Evolutionary conservation across 2,329 filamentous ascomycete species (phyloP).

Genomic region (Nothophoma quercina): DNA sequence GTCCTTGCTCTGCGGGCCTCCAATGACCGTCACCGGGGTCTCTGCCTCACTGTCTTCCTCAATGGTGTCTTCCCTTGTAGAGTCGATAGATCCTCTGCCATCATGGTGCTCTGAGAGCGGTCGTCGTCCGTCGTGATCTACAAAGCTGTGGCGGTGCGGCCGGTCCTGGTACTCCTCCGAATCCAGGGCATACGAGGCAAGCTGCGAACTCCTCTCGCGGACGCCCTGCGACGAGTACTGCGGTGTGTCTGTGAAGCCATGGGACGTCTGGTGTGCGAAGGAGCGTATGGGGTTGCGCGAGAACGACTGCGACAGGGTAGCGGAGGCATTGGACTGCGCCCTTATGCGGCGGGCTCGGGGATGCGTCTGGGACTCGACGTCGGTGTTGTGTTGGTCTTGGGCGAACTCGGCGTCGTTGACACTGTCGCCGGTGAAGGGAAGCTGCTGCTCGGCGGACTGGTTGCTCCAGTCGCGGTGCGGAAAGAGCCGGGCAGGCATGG

Average conservation of each 20-base stretch:
- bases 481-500: constrained; percentile 15
- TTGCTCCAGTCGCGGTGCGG: constrained; percentile 14
- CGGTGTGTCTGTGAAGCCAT: constrained; percentile 70
- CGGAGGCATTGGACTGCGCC: constrained; percentile 32
- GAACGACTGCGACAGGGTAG: constrained; percentile 40
- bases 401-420: constrained; percentile 41
- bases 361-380: constrained; percentile 32
- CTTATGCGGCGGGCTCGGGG: constrained; percentile 39
- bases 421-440: constrained; percentile 44
- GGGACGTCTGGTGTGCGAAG: constrained; percentile 72
- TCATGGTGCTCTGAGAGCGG: constrained; percentile 31
- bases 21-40: constrained; percentile 54
- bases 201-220: constrained; percentile 84
- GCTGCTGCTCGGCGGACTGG: constrained; percentile 21
- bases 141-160: constrained; percentile 33
- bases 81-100: constrained; percentile 39
- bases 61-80: constrained; percentile 60
- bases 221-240: constrained; percentile 79
- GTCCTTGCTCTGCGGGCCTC: constrained; percentile 20
- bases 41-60: constrained; percentile 68
- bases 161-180: constrained; percentile 43
- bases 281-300: constrained; percentile 70
- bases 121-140: constrained; percentile 28
- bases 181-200: constrained; percentile 79
- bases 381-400: constrained; percentile 27